Conservation (phyloP, 371 early-diverging fungal genomes). For the Furculomyces boomerangus region DNA sequence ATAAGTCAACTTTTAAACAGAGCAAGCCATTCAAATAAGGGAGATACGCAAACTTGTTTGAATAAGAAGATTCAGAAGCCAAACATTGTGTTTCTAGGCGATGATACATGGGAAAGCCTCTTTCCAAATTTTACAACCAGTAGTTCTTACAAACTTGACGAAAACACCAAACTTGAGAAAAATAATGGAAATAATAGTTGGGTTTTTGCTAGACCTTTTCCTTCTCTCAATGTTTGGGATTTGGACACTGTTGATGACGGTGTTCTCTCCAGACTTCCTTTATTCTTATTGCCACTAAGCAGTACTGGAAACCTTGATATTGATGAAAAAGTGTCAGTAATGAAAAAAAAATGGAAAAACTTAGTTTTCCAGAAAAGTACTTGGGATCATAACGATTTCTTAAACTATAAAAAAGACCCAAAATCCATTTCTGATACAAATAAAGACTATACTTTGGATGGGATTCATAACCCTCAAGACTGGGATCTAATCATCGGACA, state of each 20-base stretch:
- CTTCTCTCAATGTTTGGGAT: slow-evolving; percentile 82
- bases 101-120: slow-evolving; percentile 47
- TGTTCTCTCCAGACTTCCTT: slow-evolving; percentile 41
- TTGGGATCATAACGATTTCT: slow-evolving; percentile 14
- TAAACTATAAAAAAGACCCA: too few relatives aligned
- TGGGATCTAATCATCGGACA: slow-evolving; percentile 80
- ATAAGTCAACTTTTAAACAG: slow-evolving; percentile 29
- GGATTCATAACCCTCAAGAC: neutral
- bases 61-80: neutral
- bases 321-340: neutral
- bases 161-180: neutral
- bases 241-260: slow-evolving; percentile 86
- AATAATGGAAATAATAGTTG: slow-evolving; percentile 2
- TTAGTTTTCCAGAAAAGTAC: slow-evolving; percentile 13
- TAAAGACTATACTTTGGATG: neutral
- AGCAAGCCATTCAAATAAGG: neutral
- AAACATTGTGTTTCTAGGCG: slow-evolving; percentile 33
- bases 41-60: neutral
- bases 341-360: slow-evolving; percentile 9
- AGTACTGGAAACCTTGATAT: neutral
- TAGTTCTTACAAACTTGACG: neutral
- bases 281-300: slow-evolving; percentile 15
- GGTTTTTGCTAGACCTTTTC: slow-evolving; percentile 36
- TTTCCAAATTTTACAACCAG: slow-evolving; percentile 25
- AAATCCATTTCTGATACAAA: neutral